phyloP scores from a whole-genome alignment of 2,329 filamentous ascomycete species.

The Cercospora zeina region DNA sequence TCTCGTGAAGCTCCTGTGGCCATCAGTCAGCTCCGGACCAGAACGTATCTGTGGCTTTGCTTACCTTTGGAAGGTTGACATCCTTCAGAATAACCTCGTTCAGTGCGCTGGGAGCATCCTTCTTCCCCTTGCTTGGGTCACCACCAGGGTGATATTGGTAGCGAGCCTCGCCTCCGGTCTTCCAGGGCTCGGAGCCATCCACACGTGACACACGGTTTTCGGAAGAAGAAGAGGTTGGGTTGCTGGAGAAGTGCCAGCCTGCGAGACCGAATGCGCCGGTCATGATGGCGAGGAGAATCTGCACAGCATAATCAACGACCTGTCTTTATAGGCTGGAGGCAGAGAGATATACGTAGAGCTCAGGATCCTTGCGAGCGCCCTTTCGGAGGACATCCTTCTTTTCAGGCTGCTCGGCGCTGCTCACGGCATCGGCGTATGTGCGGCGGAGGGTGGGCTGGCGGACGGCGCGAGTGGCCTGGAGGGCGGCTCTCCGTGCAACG shows the following conservation, averaged over 20 bases:
- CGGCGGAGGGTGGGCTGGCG: slow-evolving; percentile 38
- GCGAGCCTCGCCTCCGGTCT: slow-evolving; percentile 64
- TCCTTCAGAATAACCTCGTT: slow-evolving; percentile 72
- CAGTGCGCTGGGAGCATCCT: slow-evolving; percentile 90
- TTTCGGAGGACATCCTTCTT: slow-evolving; percentile 57
- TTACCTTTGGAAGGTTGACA: slow-evolving; percentile 85
- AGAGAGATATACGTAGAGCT: slow-evolving; percentile 65
- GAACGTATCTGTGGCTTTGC: slow-evolving; percentile 30
- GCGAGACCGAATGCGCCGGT: slow-evolving; percentile 81
- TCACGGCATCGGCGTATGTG: slow-evolving; percentile 46
- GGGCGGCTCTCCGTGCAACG: slow-evolving; percentile 49
- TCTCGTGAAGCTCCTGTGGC: slow-evolving; percentile 79
- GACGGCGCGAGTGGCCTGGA: slow-evolving; percentile 47
- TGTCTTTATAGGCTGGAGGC: background rate
- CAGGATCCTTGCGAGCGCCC: slow-evolving; percentile 68
- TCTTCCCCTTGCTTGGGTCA: slow-evolving; percentile 70
- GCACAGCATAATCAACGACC: slow-evolving; percentile 18
- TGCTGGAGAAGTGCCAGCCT: slow-evolving; percentile 84
- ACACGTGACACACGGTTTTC: slow-evolving; percentile 75
- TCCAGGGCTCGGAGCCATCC: slow-evolving; percentile 85
- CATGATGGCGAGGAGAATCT: slow-evolving; percentile 94
- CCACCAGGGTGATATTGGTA: slow-evolving; percentile 75
- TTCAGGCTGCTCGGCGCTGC: slow-evolving; percentile 44
- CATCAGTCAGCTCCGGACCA: background rate
- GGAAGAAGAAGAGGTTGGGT: slow-evolving; percentile 80